Conservation (phyloP, 768 basidiomycete species). For the Ramaria sp. region DNA sequence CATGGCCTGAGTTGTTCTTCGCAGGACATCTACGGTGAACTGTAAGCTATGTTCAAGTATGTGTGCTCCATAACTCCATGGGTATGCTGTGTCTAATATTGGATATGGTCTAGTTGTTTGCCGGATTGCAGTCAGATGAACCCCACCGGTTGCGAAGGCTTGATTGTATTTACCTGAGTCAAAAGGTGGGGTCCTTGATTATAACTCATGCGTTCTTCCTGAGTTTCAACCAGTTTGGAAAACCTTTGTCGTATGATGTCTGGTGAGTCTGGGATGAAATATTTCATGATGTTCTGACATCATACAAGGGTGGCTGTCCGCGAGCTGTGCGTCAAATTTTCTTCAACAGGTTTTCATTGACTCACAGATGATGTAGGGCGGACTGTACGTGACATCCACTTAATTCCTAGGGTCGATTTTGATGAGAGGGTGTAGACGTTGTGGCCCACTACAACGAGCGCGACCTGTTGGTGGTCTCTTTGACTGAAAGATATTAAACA, state of each 20-base stretch:
- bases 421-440: slow-evolving; percentile 38
- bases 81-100: too few species aligned
- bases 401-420: neutral
- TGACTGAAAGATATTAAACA: slow-evolving; percentile 9
- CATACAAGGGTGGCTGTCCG: slow-evolving; percentile 52
- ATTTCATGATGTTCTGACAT: neutral
- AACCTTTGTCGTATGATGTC: slow-evolving; percentile 56
- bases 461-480: slow-evolving; percentile 53
- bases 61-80: neutral
- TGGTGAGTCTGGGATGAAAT: slow-evolving; percentile 31
- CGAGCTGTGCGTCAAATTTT: slow-evolving; percentile 48
- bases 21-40: slow-evolving; percentile 94
- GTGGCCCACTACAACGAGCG: slow-evolving; percentile 60
- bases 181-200: slow-evolving; percentile 50
- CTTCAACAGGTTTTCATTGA: neutral
- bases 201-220: neutral
- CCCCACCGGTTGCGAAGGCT: slow-evolving; percentile 34
- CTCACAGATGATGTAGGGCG: slow-evolving; percentile 33
- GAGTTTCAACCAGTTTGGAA: slow-evolving; percentile 44
- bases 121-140: neutral
- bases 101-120: too few species aligned
- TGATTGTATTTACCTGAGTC: slow-evolving; percentile 95
- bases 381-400: slow-evolving; percentile 42
- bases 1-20: neutral
- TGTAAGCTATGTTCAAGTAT: slow-evolving; percentile 34